Percentiles rank a stretch among this genome's conserved stretches.
These are phyloP conservation scores for Mortierella sp. DNA, from an alignment of 371 early-diverging fungal genomes.

Conservation along the genomic window DNA sequence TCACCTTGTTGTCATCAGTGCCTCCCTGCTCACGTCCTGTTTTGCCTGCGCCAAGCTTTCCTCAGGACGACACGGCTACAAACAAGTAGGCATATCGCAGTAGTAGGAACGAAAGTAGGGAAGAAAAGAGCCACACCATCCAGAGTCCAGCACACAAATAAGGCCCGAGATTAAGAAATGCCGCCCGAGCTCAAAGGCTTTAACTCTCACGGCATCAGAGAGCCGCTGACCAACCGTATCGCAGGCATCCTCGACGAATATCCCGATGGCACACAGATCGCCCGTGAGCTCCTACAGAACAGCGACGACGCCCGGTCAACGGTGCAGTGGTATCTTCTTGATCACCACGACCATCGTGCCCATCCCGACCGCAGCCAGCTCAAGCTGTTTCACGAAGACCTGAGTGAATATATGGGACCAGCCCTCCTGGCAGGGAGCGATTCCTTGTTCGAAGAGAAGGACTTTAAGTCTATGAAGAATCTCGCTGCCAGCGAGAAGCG, in stretches of 20 bases:
- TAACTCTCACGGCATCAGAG: constrained; percentile 13
- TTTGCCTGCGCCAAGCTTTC: too few species aligned
- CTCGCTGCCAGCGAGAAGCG: constrained; percentile 53
- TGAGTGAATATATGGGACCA: constrained; percentile 53
- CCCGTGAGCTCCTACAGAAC: constrained; percentile 56
- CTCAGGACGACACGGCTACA: too few species aligned
- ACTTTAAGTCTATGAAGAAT: constrained; percentile 40
- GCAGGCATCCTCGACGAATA: constrained; percentile 53
- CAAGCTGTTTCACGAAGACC: constrained; percentile 7
- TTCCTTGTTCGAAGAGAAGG: constrained; percentile 30
- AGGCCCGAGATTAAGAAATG: background rate
- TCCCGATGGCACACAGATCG: constrained; percentile 56
- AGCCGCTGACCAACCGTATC: constrained; percentile 51
- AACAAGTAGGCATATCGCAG: too few species aligned
- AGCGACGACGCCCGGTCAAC: constrained; percentile 55
- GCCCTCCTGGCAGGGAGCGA: constrained; percentile 53
- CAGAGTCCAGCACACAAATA: too few species aligned
- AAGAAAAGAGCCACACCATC: too few species aligned
- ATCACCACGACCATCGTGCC: constrained; percentile 31
- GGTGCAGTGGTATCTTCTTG: constrained; percentile 54
- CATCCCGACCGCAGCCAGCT: background rate
- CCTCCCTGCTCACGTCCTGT: too few species aligned
- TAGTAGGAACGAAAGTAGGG: too few species aligned
- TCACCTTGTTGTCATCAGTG: too few species aligned
- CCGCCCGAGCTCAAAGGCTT: background rate